These are phyloP conservation scores for Globisporangium middletonii DNA, from an alignment of 352 stramenopile species.

Conservation along the genomic window DNA sequence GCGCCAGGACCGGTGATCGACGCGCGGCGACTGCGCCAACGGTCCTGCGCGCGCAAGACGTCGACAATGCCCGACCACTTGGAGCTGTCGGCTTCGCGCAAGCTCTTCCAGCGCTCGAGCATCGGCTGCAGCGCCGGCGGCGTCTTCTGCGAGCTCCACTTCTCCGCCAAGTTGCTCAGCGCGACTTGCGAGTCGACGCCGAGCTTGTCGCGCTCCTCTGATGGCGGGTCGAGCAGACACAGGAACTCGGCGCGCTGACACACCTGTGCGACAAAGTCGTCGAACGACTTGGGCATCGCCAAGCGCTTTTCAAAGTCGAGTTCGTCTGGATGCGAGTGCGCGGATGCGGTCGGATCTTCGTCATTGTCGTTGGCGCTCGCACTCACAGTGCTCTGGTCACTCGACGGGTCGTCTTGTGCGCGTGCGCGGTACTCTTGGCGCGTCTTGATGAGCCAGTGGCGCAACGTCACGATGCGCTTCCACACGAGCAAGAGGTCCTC, in stretches of 20 bases:
- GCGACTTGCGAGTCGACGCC: slow-evolving; percentile 64
- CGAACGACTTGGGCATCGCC: slow-evolving; percentile 56
- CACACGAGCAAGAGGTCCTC: slow-evolving; percentile 67
- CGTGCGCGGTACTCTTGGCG: slow-evolving; percentile 73
- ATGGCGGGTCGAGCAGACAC: slow-evolving; percentile 63
- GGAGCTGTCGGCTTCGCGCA: slow-evolving; percentile 67
- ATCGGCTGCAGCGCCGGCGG: slow-evolving; percentile 80
- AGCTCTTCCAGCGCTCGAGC: slow-evolving; percentile 79
- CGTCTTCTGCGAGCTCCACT: slow-evolving; percentile 81
- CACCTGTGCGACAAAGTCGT: slow-evolving; percentile 60
- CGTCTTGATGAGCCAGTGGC: slow-evolving; percentile 82
- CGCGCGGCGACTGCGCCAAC: slow-evolving; percentile 43
- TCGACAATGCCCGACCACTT: slow-evolving; percentile 86
- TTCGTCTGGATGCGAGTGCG: neutral
- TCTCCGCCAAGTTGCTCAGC: slow-evolving; percentile 78
- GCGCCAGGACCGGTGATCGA: slow-evolving; percentile 23
- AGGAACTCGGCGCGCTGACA: slow-evolving; percentile 69
- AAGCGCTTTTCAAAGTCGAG: slow-evolving; percentile 58
- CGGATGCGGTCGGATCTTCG: neutral
- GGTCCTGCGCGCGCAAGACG: slow-evolving; percentile 64
- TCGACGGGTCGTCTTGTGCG: slow-evolving; percentile 32
- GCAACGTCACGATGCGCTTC: slow-evolving; percentile 74
- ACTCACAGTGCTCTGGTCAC: neutral
- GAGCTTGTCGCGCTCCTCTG: slow-evolving; percentile 59
- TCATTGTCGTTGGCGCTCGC: neutral